These are phyloP conservation scores for Nemania sp. DNA, from an alignment of 2,329 filamentous ascomycete genomes.

Conservation along the genomic window DNA sequence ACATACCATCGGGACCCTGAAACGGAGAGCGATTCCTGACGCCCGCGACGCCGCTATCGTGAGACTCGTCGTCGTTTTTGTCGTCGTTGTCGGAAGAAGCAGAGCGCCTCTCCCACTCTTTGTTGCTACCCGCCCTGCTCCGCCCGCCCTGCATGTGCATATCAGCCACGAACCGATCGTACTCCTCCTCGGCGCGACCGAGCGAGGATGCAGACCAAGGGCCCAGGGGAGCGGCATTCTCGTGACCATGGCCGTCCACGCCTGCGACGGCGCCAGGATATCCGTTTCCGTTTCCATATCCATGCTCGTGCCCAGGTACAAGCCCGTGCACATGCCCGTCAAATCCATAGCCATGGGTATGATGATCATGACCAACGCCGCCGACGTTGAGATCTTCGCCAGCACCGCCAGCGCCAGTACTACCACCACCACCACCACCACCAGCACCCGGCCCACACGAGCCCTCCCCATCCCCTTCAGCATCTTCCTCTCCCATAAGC, in stretches of 20 bases:
- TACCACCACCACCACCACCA: background rate
- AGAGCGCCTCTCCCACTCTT: background rate
- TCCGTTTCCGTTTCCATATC: background rate
- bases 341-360: background rate
- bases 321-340: too few relatives aligned
- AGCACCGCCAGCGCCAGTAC: background rate
- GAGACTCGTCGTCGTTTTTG: background rate
- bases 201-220: slow-evolving; percentile 20
- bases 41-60: slow-evolving; percentile 16
- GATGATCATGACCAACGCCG: too few relatives aligned
- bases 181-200: slow-evolving; percentile 18
- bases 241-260: background rate
- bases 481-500: slow-evolving; percentile 13
- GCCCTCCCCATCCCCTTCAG: background rate
- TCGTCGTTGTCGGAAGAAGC: too few relatives aligned
- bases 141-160: background rate
- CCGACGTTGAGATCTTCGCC: background rate
- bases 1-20: background rate
- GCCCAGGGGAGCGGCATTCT: background rate
- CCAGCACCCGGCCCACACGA: background rate
- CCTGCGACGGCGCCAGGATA: background rate
- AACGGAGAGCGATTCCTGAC: background rate
- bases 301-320: background rate
- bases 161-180: slow-evolving; percentile 11
- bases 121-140: background rate